A percentile compares a stretch with the other conserved stretches of the same genome.
phyloP scores from a whole-genome alignment of 2,329 filamentous ascomycete genomes.

The Apiospora hydei region DNA sequence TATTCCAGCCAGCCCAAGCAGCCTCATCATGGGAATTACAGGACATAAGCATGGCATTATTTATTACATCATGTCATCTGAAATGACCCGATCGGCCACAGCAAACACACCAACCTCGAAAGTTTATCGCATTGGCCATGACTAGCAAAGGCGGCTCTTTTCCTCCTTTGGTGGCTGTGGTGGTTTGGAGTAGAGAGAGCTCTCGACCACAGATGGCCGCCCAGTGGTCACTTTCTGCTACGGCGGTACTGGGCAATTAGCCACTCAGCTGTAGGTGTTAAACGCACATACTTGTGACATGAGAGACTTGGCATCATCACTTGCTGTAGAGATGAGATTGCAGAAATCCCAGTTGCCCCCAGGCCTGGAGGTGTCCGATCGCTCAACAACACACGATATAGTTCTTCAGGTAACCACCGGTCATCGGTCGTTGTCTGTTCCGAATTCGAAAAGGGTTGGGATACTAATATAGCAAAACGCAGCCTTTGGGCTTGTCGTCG shows the following conservation, averaged over 20 bases:
- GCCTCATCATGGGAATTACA: constrained; percentile 1
- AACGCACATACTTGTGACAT: constrained; percentile 21
- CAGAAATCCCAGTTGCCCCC: background rate
- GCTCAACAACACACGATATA: constrained; percentile 10
- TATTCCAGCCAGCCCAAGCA: background rate
- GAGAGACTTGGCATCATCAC: constrained; percentile 12
- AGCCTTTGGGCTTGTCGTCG: background rate
- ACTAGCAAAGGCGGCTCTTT: constrained; percentile 13
- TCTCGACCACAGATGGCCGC: constrained; percentile 3
- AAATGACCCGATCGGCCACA: background rate
- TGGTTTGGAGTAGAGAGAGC: constrained; percentile 11
- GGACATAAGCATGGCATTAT: background rate
- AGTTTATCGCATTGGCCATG: constrained; percentile 6
- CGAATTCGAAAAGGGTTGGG: background rate
- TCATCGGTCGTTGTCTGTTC: constrained; percentile 7
- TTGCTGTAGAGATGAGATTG: constrained; percentile 10
- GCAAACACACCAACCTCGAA: constrained; percentile 13
- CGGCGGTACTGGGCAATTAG: background rate
- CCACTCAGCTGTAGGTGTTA: constrained; percentile 10
- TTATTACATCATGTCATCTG: constrained; percentile 3
- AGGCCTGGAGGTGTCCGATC: background rate
- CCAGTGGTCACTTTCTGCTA: background rate
- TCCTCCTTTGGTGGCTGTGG: constrained; percentile 11
- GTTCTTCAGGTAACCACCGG: constrained; percentile 11
- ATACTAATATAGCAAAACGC: background rate